Percentiles rank a stretch among this genome's conserved stretches.
These are phyloP conservation scores for Colletotrichum cordylinicola DNA, from an alignment of 2,329 filamentous ascomycete species.

Conservation along the genomic window DNA sequence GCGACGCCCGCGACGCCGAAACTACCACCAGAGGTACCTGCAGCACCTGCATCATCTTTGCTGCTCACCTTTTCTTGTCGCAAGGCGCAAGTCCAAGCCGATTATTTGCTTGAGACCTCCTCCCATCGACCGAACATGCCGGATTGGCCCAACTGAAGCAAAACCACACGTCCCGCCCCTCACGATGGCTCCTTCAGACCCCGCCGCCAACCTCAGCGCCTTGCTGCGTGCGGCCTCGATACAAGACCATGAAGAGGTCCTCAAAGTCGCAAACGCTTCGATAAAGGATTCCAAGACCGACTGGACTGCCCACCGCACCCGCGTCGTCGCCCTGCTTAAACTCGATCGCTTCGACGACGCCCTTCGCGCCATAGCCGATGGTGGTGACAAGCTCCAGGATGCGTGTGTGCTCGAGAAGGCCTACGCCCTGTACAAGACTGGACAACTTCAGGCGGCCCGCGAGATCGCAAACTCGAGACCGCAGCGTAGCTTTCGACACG, in stretches of 20 bases:
- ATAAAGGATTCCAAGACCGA: slow-evolving; percentile 67
- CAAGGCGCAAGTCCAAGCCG: not conserved
- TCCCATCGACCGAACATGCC: not conserved
- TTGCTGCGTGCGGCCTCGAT: slow-evolving; percentile 62
- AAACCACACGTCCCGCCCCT: not conserved
- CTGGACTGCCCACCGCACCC: slow-evolving; percentile 68
- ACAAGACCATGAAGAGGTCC: slow-evolving; percentile 76
- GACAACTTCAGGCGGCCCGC: slow-evolving; percentile 69
- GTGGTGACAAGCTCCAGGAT: slow-evolving; percentile 64
- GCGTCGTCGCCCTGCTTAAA: slow-evolving; percentile 78
- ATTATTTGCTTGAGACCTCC: not conserved
- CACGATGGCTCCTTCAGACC: slow-evolving; percentile 46
- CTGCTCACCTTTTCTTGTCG: not conserved
- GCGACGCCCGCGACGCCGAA: not conserved
- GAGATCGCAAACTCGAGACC: slow-evolving; percentile 38
- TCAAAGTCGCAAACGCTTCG: slow-evolving; percentile 67
- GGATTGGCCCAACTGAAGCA: not conserved
- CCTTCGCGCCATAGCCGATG: slow-evolving; percentile 70
- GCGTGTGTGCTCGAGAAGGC: slow-evolving; percentile 72
- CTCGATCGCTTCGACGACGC: slow-evolving; percentile 85
- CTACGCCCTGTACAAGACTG: slow-evolving; percentile 85
- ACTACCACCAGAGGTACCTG: not conserved
- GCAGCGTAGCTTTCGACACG: slow-evolving; percentile 50
- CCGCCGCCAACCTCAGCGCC: slow-evolving; percentile 56
- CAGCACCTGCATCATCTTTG: not conserved